Base-by-base conservation (phyloP, 441 rosid species). In the Populus hybrid region DNA sequence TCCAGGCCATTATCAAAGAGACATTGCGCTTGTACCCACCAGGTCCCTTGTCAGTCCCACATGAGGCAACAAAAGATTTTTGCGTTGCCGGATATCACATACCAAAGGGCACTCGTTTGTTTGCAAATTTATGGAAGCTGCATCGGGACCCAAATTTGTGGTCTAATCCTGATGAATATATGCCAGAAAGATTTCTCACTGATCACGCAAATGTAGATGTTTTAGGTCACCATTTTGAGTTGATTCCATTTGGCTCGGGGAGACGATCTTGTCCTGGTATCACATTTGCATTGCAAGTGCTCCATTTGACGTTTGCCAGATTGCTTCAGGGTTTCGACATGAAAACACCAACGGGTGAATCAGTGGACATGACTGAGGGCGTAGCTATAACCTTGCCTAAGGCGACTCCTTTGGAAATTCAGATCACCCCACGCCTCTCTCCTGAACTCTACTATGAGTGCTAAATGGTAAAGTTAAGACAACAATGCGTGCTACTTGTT, bases 381-480 rank as follows among this genome's bases (percentile, higher is more conserved):
- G 18, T 81, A 8, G 93, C 89, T 50, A n/a, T 90, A 73, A 83
- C 82, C 11, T 50, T 93, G 76, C 92, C 93, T 0, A 93, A 93
- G 77, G 71, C 77, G 16, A 80, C 74, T 18, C 92, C 91, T 2
- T 81, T 93, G 18, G 86, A 85, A 64, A 86, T 85, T 11, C 23
- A 77, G 21, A 65, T 90, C 40, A 76, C 67, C 12, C 95, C 93
- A 3, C 86, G 94, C 72, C 84, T 93, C 0, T 0, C 68, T 11
- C 38, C 79, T 2, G 73, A 77, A 73, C 69, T 88, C 68, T 40
- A 10, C 53, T 10, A 10, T 40, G 53, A 45, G 53, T 45, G 53
- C 53, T 45, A 45, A 0, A 4, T 45, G 18, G 6, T 45, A 45
- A 12, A 12, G 6, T 14, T 45, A 12, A 45, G 53, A 45, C 53